These are phyloP conservation scores for Neurospora sp. DNA, from an alignment of 495 filamentous ascomycete genomes.

Conservation along the genomic window DNA sequence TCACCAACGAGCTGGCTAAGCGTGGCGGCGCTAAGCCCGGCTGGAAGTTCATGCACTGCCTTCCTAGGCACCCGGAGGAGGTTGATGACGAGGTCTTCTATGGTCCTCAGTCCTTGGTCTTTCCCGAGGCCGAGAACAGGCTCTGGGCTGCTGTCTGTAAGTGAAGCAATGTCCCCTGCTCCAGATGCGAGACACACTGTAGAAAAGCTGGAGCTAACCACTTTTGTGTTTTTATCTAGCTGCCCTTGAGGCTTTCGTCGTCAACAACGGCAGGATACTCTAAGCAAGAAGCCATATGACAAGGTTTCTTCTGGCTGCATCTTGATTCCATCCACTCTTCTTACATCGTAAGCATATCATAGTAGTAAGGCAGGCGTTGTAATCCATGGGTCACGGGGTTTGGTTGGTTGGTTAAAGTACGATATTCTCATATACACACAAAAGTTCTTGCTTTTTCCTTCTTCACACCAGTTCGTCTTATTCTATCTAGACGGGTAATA, in stretches of 20 bases:
- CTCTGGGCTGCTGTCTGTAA: slow-evolving; percentile 75
- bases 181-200: background rate
- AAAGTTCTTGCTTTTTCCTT: background rate
- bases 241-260: slow-evolving; percentile 78
- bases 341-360: background rate
- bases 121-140: slow-evolving; percentile 88
- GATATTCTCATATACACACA: background rate
- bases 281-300: slow-evolving; percentile 5
- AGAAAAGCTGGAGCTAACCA: background rate
- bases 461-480: background rate
- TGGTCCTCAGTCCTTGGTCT: slow-evolving; percentile 68
- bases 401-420: background rate
- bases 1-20: slow-evolving; percentile 71
- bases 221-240: slow-evolving; percentile 29
- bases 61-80: slow-evolving; percentile 90
- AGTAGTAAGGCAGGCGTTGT: background rate
- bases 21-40: slow-evolving; percentile 75
- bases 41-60: slow-evolving; percentile 99
- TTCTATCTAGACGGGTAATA: background rate
- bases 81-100: slow-evolving; percentile 94
- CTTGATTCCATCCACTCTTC: background rate
- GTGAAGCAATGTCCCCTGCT: slow-evolving; percentile 12
- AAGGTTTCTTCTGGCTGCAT: slow-evolving; percentile 5
- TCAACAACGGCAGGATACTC: slow-evolving; percentile 66
- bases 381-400: background rate